Evolutionary conservation across 2,329 filamentous ascomycete genomes (phyloP).

Genomic region (Stemphylium beticola): DNA sequence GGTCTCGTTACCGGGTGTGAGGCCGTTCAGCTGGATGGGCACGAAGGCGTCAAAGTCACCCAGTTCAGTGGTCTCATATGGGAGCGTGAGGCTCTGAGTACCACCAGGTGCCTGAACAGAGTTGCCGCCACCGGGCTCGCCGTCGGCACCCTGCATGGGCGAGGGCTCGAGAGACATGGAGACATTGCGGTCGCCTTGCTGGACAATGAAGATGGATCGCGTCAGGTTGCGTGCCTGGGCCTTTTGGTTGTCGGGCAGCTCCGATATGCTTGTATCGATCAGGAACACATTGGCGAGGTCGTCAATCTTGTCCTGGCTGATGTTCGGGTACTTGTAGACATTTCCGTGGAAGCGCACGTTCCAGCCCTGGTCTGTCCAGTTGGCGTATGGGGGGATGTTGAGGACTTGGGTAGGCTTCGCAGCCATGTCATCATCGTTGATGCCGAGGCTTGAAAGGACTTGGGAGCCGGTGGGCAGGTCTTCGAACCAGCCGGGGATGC

Average conservation of each 20-base stretch:
- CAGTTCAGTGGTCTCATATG: constrained; percentile 68
- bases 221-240: constrained; percentile 76
- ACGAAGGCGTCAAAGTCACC: constrained; percentile 79
- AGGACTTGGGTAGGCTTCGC: constrained; percentile 72
- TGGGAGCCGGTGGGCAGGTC: constrained; percentile 67
- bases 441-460: constrained; percentile 67
- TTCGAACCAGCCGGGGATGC: constrained; percentile 69
- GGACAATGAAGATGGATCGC: constrained; percentile 74
- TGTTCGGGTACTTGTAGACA: constrained; percentile 79
- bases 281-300: constrained; percentile 74
- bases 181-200: constrained; percentile 69
- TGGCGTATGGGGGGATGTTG: constrained; percentile 71
- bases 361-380: constrained; percentile 80
- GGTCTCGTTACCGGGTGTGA: constrained; percentile 70
- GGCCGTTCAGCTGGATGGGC: constrained; percentile 60
- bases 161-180: constrained; percentile 68
- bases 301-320: constrained; percentile 68
- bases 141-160: constrained; percentile 60
- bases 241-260: constrained; percentile 65
- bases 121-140: constrained; percentile 57
- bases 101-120: constrained; percentile 63
- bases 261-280: constrained; percentile 66
- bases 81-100: constrained; percentile 66
- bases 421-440: constrained; percentile 64
- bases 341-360: constrained; percentile 78